Conservation (phyloP, 306 rosid species). For the Delonix regia region DNA sequence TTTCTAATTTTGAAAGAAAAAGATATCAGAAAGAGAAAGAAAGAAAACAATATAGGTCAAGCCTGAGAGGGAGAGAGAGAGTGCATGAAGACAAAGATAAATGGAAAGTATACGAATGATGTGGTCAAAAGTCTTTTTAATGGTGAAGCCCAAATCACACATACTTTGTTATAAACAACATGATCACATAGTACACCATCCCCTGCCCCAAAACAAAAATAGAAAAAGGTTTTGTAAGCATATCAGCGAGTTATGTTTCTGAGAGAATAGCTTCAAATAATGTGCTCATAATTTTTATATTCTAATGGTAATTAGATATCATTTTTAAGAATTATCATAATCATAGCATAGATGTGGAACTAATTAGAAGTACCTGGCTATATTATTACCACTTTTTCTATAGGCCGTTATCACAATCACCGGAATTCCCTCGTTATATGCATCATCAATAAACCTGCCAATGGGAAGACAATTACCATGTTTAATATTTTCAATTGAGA, state of each 20-base stretch:
- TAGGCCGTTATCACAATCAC: slow-evolving; percentile 77
- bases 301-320: slow-evolving; percentile 4
- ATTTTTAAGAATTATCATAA: slow-evolving; percentile 4
- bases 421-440: slow-evolving; percentile 70
- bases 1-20: not conserved
- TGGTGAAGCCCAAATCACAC: not conserved
- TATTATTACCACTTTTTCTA: slow-evolving; percentile 66
- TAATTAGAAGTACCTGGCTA: slow-evolving; percentile 62
- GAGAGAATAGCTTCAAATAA: not conserved
- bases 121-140: not conserved
- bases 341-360: slow-evolving; percentile 26
- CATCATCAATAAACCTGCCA: slow-evolving; percentile 84
- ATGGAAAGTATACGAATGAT: slow-evolving; percentile 6
- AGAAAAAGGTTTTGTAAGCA: not conserved
- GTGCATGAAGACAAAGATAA: slow-evolving; percentile 12
- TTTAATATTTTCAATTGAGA: not conserved
- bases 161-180: slow-evolving; percentile 18
- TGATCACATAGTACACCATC: not conserved
- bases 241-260: slow-evolving; percentile 12
- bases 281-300: not conserved
- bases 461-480: slow-evolving; percentile 35
- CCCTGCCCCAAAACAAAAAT: not conserved
- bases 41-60: not conserved
- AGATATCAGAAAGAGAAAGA: not conserved
- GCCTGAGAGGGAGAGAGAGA: not conserved